Evolutionary conservation across 257 asterid genomes (phyloP).

Genomic region (Salvia hispanica): DNA sequence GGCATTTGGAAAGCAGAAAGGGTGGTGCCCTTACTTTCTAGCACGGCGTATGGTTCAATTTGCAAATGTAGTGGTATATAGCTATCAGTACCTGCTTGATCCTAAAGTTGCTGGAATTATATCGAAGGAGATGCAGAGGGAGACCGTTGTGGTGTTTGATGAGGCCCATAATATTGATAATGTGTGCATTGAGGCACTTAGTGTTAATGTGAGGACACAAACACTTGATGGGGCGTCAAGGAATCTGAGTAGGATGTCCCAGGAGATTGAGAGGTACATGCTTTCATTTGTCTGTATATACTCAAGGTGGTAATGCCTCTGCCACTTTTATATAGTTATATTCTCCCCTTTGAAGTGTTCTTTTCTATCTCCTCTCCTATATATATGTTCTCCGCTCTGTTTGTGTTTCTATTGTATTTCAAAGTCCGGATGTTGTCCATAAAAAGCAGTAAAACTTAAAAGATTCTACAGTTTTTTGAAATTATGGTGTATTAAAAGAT

Average conservation of each 20-base stretch:
- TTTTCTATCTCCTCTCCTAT: too few relatives aligned
- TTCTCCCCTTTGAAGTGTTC: too few relatives aligned
- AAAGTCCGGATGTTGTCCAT: too few relatives aligned
- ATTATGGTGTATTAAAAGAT: too few relatives aligned
- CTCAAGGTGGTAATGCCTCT: not conserved
- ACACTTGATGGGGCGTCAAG: slow-evolving; percentile 97
- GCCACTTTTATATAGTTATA: too few relatives aligned
- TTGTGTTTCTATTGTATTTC: too few relatives aligned
- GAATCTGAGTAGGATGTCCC: slow-evolving; percentile 83
- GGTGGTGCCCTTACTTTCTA: slow-evolving; percentile 95
- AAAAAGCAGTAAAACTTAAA: too few relatives aligned
- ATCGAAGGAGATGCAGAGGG: slow-evolving; percentile 98
- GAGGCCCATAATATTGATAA: slow-evolving; percentile 98
- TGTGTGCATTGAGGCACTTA: slow-evolving; percentile 97
- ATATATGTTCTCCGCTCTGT: too few relatives aligned
- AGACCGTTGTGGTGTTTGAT: slow-evolving; percentile 93
- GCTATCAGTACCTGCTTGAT: slow-evolving; percentile 97
- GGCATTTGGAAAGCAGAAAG: slow-evolving; percentile 76
- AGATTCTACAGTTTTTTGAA: too few relatives aligned
- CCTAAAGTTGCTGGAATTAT: slow-evolving; percentile 97
- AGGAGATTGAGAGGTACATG: slow-evolving; percentile 86
- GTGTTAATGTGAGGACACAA: slow-evolving; percentile 93
- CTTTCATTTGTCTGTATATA: slow-evolving; percentile 1
- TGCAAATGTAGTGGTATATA: slow-evolving; percentile 93
- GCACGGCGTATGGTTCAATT: slow-evolving; percentile 95